Base-by-base conservation (phyloP, 208 protist species). In the Trypanosoma caninum region DNA sequence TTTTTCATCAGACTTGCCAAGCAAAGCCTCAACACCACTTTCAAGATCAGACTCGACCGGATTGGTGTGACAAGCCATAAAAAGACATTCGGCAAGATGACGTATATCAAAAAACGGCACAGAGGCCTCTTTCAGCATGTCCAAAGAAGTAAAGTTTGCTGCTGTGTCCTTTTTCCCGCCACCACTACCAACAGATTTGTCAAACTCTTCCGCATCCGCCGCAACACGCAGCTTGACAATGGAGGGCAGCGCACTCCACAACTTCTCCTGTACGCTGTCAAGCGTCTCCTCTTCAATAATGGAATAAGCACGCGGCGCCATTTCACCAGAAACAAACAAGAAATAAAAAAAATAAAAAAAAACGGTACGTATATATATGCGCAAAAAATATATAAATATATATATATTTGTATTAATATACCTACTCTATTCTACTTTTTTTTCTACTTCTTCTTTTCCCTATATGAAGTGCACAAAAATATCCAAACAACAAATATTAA, bases 211-310 rank as follows among this genome's bases (percentile, higher is more conserved):
- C 4, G 35, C 50, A n/a, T 52, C 44, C 33, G 35, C 35, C 14
- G 18, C 13, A 65, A 67, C 45, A 5, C 48, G 57, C 9, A 64
- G 20, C 37, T 59, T 50, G 20, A 38, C 40, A 37, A 87, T 69
- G 2, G 72, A 74, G 1, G 80, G 87, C 40, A 94, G 53, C 5
- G 84, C 63, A 27, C 57, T 50, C 84, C 87, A 94, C n/a, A 94
- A 56, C n/a, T 62, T 56, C 27, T 78, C 77, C 41, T 75, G 74
- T 9, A 87, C 62, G 23, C 81, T 72, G 33, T 82, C 76, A 22
- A 87, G 4, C 11, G 76, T 60, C 37, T 69, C 18, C 53, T 77
- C 65, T n/a, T 52, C 10, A 13, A n/a, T n/a, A n/a, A 37, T 0
- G 14, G 37, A 23, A 34, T 40, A 59, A 56, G 27, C 54, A 14